These are phyloP conservation scores for Linnemannia hyalina DNA, from an alignment of 192 early-diverging fungal species.

Conservation along the genomic window DNA sequence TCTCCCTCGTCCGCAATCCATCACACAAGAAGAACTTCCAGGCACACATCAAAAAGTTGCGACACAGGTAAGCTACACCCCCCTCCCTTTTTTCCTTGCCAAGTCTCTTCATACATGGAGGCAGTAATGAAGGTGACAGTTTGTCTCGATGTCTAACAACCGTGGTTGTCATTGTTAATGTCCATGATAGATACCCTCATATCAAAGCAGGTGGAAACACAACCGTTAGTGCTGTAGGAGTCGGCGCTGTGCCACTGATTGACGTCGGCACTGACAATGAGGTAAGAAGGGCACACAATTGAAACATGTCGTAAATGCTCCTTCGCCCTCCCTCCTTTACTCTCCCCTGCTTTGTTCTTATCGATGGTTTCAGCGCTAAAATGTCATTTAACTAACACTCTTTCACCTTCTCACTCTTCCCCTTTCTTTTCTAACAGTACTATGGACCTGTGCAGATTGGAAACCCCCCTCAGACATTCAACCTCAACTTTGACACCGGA, in stretches of 20 bases:
- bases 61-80: not conserved
- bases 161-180: not conserved
- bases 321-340: not conserved
- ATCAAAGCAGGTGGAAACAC: not conserved
- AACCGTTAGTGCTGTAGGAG: not conserved
- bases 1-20: constrained; percentile 11
- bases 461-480: constrained; percentile 4
- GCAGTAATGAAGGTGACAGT: not conserved
- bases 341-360: not conserved
- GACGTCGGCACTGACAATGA: not conserved
- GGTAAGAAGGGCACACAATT: not conserved
- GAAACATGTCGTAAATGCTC: not conserved
- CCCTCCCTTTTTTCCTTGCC: not conserved
- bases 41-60: not conserved
- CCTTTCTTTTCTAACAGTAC: not conserved
- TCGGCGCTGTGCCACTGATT: not conserved
- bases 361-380: not conserved
- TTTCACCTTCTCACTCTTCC: too few relatives aligned
- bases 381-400: not conserved
- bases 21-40: not conserved
- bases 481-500: constrained; percentile 38
- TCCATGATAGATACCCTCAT: not conserved
- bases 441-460: constrained; percentile 15
- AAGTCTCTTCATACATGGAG: not conserved
- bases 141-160: not conserved